These are phyloP conservation scores for Juglanconis oblonga DNA, from an alignment of 2,329 filamentous ascomycete species.

Conservation along the genomic window DNA sequence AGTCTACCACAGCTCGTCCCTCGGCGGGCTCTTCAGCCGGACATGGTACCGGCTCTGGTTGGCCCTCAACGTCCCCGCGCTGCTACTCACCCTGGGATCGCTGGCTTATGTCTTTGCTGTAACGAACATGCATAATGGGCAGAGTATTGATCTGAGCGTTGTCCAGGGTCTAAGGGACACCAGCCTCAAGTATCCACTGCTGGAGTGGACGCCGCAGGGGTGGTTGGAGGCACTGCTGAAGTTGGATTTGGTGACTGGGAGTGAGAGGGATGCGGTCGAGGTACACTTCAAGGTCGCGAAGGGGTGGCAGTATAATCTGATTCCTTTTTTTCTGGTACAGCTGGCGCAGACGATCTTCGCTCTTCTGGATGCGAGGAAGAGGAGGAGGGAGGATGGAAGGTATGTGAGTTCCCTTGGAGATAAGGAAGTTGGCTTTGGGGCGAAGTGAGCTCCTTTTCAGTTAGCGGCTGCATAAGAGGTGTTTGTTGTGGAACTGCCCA, in stretches of 20 bases:
- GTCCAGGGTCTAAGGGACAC: conserved; percentile 19
- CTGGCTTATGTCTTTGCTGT: conserved; percentile 35
- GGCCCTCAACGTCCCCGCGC: conserved; percentile 29
- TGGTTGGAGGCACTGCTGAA: conserved; percentile 35
- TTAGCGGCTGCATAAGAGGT: too few species aligned
- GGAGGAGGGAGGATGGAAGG: background rate
- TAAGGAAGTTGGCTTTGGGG: background rate
- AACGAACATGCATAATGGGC: conserved; percentile 26
- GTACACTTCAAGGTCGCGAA: conserved; percentile 1
- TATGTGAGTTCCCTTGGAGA: background rate
- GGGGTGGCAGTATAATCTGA: conserved; percentile 18
- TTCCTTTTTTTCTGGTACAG: conserved; percentile 16
- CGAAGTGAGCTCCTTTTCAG: background rate
- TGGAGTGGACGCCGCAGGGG: conserved; percentile 37
- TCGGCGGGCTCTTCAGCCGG: conserved; percentile 5
- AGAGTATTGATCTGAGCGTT: conserved; percentile 29
- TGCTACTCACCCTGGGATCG: conserved; percentile 34
- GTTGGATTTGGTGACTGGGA: conserved; percentile 24
- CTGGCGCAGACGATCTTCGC: conserved; percentile 11
- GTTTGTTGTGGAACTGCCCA: too few species aligned
- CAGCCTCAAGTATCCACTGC: conserved; percentile 27
- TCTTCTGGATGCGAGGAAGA: conserved; percentile 6
- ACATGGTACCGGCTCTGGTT: conserved; percentile 35
- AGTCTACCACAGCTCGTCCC: conserved; percentile 20
- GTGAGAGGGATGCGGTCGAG: conserved; percentile 1